Conservation (phyloP, 1,284 basidiomycete species). For the Apiotrichum domesticum region DNA sequence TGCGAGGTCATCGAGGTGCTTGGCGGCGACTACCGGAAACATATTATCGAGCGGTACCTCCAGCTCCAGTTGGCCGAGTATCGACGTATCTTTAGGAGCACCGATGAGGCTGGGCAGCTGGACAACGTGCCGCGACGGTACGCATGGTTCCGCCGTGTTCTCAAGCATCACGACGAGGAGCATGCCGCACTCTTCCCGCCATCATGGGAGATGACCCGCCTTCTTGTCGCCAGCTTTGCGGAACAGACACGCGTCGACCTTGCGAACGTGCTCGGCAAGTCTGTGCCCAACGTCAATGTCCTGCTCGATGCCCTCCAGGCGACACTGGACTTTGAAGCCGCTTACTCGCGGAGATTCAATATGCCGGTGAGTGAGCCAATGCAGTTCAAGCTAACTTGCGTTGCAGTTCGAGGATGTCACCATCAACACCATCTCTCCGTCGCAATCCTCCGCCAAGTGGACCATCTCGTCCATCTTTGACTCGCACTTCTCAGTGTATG, state of each 20-base stretch:
- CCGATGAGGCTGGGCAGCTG: constrained; percentile 88
- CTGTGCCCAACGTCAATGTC: constrained; percentile 62
- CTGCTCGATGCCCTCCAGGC: constrained; percentile 79
- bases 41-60: constrained; percentile 84
- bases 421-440: constrained; percentile 17
- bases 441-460: constrained; percentile 43
- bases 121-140: constrained; percentile 92
- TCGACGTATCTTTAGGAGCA: constrained; percentile 84
- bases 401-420: constrained; percentile 46
- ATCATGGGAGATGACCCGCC: constrained; percentile 75
- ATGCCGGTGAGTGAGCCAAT: constrained; percentile 56
- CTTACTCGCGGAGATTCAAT: constrained; percentile 70
- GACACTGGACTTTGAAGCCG: constrained; percentile 76
- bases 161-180: constrained; percentile 82
- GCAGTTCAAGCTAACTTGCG: constrained; percentile 4
- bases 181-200: constrained; percentile 72
- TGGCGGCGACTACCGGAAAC: constrained; percentile 63
- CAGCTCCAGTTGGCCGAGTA: constrained; percentile 91
- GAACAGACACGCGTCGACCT: constrained; percentile 64
- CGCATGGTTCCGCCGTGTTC: constrained; percentile 90
- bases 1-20: constrained; percentile 80
- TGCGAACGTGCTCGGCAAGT: constrained; percentile 46
- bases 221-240: constrained; percentile 71
- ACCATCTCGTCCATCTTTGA: constrained; percentile 83
- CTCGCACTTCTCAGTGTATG: constrained; percentile 83